Conservation (phyloP, 106 monocot genomes). For the Dioscorea dumetorum region DNA sequence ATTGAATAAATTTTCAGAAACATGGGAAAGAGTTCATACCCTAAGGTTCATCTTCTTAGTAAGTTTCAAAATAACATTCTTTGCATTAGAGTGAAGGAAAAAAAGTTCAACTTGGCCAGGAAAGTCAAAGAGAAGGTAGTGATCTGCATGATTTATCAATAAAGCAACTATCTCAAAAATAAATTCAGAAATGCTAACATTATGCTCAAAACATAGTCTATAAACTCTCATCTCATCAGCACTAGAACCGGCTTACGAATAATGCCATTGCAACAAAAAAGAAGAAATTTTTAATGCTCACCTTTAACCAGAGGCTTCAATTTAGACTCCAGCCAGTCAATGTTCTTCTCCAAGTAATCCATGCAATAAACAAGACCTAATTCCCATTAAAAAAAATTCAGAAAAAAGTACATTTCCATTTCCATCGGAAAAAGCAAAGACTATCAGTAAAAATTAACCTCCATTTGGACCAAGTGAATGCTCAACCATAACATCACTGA, state of each 20-base stretch:
- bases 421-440: too few species aligned
- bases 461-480: slow-evolving; percentile 99
- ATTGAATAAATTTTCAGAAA: too few species aligned
- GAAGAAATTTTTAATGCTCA: slow-evolving; percentile 3
- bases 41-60: slow-evolving; percentile 67
- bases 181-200: too few species aligned
- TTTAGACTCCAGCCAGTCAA: slow-evolving; percentile 87
- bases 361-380: slow-evolving; percentile 96
- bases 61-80: slow-evolving; percentile 68
- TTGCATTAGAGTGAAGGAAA: slow-evolving; percentile 94
- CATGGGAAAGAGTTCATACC: slow-evolving; percentile 26
- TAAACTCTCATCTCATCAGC: neutral
- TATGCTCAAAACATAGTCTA: neutral
- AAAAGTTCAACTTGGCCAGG: slow-evolving; percentile 99
- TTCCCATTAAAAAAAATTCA: slow-evolving; percentile 1
- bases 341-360: slow-evolving; percentile 95
- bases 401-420: neutral
- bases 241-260: too few species aligned
- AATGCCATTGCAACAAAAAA: neutral
- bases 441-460: slow-evolving; percentile 32
- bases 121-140: slow-evolving; percentile 94
- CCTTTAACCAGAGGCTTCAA: slow-evolving; percentile 81
- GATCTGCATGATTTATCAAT: slow-evolving; percentile 48
- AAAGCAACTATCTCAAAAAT: too few species aligned
- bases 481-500: slow-evolving; percentile 81